Conservation (phyloP, 768 basidiomycete species). For the Amanita fuliginea region DNA sequence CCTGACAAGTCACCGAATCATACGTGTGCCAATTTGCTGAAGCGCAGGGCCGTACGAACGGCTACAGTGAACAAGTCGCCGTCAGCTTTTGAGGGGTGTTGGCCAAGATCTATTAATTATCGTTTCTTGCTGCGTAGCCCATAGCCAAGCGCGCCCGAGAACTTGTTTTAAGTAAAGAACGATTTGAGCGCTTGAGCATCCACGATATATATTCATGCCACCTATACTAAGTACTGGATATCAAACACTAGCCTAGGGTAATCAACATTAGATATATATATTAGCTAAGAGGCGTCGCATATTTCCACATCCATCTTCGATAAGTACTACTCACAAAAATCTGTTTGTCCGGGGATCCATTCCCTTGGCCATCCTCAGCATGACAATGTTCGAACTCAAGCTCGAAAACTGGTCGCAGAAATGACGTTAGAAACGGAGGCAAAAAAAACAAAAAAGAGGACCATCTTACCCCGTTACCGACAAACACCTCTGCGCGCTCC, state of each 20-base stretch:
- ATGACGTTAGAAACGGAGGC: conserved; percentile 3
- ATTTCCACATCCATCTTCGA: neutral
- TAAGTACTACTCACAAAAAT: conserved; percentile 22
- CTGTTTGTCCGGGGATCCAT: conserved; percentile 25
- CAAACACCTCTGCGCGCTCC: conserved; percentile 44
- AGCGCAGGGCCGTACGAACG: too few species aligned
- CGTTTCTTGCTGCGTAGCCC: too few species aligned
- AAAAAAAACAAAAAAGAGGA: neutral
- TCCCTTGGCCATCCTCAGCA: conserved; percentile 34
- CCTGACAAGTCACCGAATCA: too few species aligned
- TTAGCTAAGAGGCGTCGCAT: neutral
- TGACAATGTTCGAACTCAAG: conserved; percentile 36
- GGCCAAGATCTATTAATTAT: too few species aligned
- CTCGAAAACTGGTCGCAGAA: conserved; percentile 32
- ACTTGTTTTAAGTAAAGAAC: too few species aligned
- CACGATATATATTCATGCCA: too few species aligned
- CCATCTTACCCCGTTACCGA: conserved; percentile 47
- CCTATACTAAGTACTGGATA: neutral
- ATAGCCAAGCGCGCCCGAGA: too few species aligned
- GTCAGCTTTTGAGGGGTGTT: too few species aligned
- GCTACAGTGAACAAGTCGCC: too few species aligned
- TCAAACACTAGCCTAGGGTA: neutral
- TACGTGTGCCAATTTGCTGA: too few species aligned
- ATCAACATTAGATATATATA: neutral
- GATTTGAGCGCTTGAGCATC: too few species aligned